These are phyloP conservation scores for Penicillium psychrofluorescens DNA, from an alignment of 495 filamentous ascomycete genomes.

Conservation along the genomic window DNA sequence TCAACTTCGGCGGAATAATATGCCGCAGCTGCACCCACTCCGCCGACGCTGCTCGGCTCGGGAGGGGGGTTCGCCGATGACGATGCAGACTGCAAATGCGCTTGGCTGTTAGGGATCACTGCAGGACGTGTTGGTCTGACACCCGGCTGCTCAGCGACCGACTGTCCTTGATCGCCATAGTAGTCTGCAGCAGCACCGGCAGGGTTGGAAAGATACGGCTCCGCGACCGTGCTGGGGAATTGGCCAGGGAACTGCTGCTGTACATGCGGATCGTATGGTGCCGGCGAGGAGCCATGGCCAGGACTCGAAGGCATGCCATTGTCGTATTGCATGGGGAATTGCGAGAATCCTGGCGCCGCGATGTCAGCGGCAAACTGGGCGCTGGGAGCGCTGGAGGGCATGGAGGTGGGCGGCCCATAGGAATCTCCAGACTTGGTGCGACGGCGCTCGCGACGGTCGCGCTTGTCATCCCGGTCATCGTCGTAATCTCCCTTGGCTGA, in stretches of 20 bases:
- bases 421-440: slow-evolving; percentile 28
- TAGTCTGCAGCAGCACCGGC: slow-evolving; percentile 58
- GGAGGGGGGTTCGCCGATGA: slow-evolving; percentile 39
- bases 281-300: slow-evolving; percentile 10
- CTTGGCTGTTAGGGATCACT: slow-evolving; percentile 44
- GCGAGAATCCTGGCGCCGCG: slow-evolving; percentile 34
- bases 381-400: slow-evolving; percentile 17
- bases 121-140: slow-evolving; percentile 45
- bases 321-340: slow-evolving; percentile 38
- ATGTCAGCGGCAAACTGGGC: slow-evolving; percentile 27
- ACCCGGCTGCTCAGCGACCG: slow-evolving; percentile 54
- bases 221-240: slow-evolving; percentile 34
- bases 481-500: background rate
- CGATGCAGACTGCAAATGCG: slow-evolving; percentile 45
- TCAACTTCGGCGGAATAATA: slow-evolving; percentile 30
- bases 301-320: slow-evolving; percentile 10
- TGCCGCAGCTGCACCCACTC: slow-evolving; percentile 43
- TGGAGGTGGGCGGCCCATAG: slow-evolving; percentile 20
- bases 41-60: slow-evolving; percentile 44
- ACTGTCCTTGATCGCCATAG: slow-evolving; percentile 59
- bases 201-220: slow-evolving; percentile 44
- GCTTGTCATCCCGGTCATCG: slow-evolving; percentile 21
- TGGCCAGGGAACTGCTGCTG: slow-evolving; percentile 54
- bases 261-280: slow-evolving; percentile 43
- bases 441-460: slow-evolving; percentile 21